These are phyloP conservation scores for Saccharomycopsis synnaedendra DNA, from an alignment of 805 yeast species.

Conservation along the genomic window DNA sequence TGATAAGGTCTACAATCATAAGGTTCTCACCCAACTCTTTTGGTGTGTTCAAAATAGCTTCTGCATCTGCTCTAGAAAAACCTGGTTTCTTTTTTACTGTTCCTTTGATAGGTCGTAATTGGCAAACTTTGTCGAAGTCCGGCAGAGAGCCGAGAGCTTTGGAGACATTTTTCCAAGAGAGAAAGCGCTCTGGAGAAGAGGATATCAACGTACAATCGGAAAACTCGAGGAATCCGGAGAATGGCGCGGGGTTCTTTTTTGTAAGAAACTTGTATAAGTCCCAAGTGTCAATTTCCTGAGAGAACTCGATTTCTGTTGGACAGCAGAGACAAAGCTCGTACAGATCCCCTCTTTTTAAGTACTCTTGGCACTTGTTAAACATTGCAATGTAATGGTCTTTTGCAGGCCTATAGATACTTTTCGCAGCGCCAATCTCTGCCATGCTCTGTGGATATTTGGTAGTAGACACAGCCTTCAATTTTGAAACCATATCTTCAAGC, in stretches of 20 bases:
- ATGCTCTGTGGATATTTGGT: slow-evolving; percentile 5
- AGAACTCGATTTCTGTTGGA: slow-evolving; percentile 49
- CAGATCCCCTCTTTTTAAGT: slow-evolving; percentile 37
- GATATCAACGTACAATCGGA: slow-evolving; percentile 53
- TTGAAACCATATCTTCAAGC: slow-evolving; percentile 18
- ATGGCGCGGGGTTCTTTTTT: slow-evolving; percentile 81
- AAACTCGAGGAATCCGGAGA: slow-evolving; percentile 69
- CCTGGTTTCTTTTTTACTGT: slow-evolving; percentile 63
- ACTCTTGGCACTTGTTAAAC: slow-evolving; percentile 50
- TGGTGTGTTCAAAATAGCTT: slow-evolving; percentile 58
- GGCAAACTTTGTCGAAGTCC: slow-evolving; percentile 30
- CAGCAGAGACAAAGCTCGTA: slow-evolving; percentile 89
- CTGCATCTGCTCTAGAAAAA: slow-evolving; percentile 48
- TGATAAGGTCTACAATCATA: slow-evolving; percentile 91
- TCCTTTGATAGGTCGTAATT: slow-evolving; percentile 92
- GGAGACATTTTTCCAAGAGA: slow-evolving; percentile 50
- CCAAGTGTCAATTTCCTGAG: slow-evolving; percentile 53
- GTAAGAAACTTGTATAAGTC: slow-evolving; percentile 65
- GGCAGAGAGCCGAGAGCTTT: not conserved
- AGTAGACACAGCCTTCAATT: not conserved
- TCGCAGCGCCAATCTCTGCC: not conserved
- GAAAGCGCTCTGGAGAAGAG: slow-evolving; percentile 90
- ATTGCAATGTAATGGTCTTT: slow-evolving; percentile 40
- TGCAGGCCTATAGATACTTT: slow-evolving; percentile 35
- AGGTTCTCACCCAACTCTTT: slow-evolving; percentile 93